phyloP scores from a whole-genome alignment of 352 stramenopile genomes.

The Pythium coloratum region DNA sequence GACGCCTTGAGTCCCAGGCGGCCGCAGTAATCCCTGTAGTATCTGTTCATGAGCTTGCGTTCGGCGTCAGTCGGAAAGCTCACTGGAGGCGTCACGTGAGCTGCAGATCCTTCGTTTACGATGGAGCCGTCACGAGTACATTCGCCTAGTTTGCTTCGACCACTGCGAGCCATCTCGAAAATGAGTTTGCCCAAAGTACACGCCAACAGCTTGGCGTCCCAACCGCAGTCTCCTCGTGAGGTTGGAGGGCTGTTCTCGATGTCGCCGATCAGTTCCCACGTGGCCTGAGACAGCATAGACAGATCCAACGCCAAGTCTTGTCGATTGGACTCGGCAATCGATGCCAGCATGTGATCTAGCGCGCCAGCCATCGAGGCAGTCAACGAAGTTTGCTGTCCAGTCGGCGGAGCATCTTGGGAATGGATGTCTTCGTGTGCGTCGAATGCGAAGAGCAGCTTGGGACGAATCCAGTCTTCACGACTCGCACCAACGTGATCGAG shows the following conservation, averaged over 20 bases:
- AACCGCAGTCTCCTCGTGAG: neutral
- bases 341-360: slow-evolving; percentile 40
- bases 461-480: slow-evolving; percentile 3
- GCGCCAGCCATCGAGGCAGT: neutral
- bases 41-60: slow-evolving; percentile 57
- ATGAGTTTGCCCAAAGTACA: slow-evolving; percentile 40
- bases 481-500: slow-evolving; percentile 13
- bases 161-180: slow-evolving; percentile 35
- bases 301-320: slow-evolving; percentile 38
- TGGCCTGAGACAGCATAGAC: slow-evolving; percentile 48
- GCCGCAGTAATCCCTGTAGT: slow-evolving; percentile 64
- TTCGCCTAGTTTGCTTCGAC: slow-evolving; percentile 34
- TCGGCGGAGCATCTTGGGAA: neutral
- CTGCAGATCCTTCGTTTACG: neutral
- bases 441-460: slow-evolving; percentile 10
- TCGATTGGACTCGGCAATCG: slow-evolving; percentile 32
- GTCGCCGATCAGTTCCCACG: slow-evolving; percentile 58
- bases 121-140: neutral
- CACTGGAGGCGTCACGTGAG: neutral
- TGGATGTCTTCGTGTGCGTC: neutral
- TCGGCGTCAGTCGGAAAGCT: slow-evolving; percentile 31
- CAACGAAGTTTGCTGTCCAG: neutral
- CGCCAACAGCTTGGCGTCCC: slow-evolving; percentile 17
- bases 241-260: slow-evolving; percentile 26
- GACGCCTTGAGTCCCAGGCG: slow-evolving; percentile 39